phyloP scores from a whole-genome alignment of 164 flowering plant species.

The Paratinospora sagittata region DNA sequence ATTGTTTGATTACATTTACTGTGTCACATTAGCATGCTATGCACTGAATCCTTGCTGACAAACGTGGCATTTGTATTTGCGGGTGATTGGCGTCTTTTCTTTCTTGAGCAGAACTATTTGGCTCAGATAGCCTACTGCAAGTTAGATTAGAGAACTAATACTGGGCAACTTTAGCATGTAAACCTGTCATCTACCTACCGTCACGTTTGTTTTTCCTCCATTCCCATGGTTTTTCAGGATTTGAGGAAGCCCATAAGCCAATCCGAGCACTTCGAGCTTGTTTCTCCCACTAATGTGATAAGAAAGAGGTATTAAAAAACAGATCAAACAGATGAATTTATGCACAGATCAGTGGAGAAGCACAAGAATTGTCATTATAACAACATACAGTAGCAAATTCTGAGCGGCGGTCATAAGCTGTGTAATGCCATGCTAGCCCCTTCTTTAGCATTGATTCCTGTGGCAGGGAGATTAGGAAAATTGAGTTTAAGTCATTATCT shows the following conservation, averaged over 20 bases:
- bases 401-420: slow-evolving; percentile 59
- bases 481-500: neutral
- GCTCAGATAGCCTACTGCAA: neutral
- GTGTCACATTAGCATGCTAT: too few species aligned
- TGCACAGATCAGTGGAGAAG: neutral
- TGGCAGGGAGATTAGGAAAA: neutral
- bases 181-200: slow-evolving; percentile 18
- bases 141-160: neutral
- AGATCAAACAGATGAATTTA: neutral
- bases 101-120: neutral
- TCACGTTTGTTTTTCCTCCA: slow-evolving; percentile 65
- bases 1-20: too few species aligned
- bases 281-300: slow-evolving; percentile 61
- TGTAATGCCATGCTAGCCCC: slow-evolving; percentile 85
- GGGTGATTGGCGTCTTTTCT: neutral
- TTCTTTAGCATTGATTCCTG: slow-evolving; percentile 82
- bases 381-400: slow-evolving; percentile 50
- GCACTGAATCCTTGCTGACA: too few species aligned
- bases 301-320: neutral
- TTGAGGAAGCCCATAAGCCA: slow-evolving; percentile 76
- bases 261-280: slow-evolving; percentile 56
- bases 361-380: neutral
- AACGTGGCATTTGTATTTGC: too few species aligned
- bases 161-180: neutral
- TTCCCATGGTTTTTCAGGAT: slow-evolving; percentile 96